Conservation (phyloP, 2,329 filamentous ascomycete genomes). For the Sclerotiophoma versabilis region DNA sequence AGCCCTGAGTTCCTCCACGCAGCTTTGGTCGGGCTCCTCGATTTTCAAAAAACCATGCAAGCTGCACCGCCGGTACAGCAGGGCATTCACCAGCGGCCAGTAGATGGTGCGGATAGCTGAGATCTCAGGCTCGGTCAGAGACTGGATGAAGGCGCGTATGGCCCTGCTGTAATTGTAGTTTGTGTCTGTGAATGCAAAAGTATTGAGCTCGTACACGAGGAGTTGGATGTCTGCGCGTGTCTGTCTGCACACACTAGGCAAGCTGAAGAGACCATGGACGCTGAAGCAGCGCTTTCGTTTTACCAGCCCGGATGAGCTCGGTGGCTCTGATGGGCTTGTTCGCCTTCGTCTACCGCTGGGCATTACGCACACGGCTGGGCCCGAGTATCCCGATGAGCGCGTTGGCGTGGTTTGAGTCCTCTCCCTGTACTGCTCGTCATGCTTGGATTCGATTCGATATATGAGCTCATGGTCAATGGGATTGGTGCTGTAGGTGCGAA, state of each 20-base stretch:
- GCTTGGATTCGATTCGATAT: background rate
- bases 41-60: background rate
- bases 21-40: background rate
- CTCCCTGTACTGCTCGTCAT: background rate
- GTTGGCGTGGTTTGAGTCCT: background rate
- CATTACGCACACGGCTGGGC: background rate
- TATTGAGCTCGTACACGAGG: conserved; percentile 2
- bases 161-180: conserved; percentile 1
- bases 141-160: background rate
- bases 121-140: background rate
- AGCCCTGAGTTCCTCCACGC: background rate
- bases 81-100: conserved; percentile 1
- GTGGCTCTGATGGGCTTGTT: background rate
- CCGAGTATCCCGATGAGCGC: background rate
- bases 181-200: background rate
- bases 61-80: background rate
- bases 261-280: conserved; percentile 1
- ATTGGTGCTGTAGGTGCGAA: background rate
- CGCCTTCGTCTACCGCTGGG: background rate
- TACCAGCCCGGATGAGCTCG: background rate
- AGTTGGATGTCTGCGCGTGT: background rate
- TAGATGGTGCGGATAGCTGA: background rate
- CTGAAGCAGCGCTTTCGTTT: conserved; percentile 6
- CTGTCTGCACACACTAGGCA: conserved; percentile 3
- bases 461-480: background rate